Base-by-base conservation (phyloP, 768 basidiomycete genomes). In the Hygrocybe coccinea region DNA sequence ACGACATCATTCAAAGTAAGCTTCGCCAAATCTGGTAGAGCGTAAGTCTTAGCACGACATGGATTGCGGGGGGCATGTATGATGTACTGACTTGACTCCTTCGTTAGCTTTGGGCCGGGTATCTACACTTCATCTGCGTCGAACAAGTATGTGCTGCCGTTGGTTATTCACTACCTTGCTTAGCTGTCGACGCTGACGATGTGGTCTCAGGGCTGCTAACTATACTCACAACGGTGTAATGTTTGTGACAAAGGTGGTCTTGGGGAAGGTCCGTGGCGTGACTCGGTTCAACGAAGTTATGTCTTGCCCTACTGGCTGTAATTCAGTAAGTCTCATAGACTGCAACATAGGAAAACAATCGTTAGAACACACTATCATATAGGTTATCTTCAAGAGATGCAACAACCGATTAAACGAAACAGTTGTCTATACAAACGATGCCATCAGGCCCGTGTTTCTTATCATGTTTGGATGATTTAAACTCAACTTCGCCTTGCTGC, bases 1-100 rank as follows among this genome's bases (percentile, higher is more conserved):
- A 66, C 59, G 43, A 68, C 69, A 0, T 71, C 70, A 17, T 71
- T 71, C 67, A 67, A 69, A 54, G 65, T 65, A 10, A 65, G 62
- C 17, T 53, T 71, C 2, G 66, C 70, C 3, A 66, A 64, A 43
- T 57, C 64, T 14, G 33, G 17, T n/a, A 67, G 69, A 54, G 64
- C 64, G 69, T 70, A 51, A 60, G 66, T 58, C 35, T 14, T 17
- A 46, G n/a, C 29, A 29, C 29, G 29, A 29, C 29, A 19, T 22
- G 11, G 17, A 19, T 35, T 9, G 34, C 7, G 43, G 44, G 11
- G 11, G 14, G 5, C n/a, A 8, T 54, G 5, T 12, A 29, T 4
- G 9, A 34, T 41, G 9, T 29, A n/a, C 15, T 8, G 21, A 21
- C 51, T 37, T 11, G 10, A 22, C 36, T 38, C 9, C 67, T 67